Conservation (phyloP, 805 yeast species). For the Saturnispora bothae region DNA sequence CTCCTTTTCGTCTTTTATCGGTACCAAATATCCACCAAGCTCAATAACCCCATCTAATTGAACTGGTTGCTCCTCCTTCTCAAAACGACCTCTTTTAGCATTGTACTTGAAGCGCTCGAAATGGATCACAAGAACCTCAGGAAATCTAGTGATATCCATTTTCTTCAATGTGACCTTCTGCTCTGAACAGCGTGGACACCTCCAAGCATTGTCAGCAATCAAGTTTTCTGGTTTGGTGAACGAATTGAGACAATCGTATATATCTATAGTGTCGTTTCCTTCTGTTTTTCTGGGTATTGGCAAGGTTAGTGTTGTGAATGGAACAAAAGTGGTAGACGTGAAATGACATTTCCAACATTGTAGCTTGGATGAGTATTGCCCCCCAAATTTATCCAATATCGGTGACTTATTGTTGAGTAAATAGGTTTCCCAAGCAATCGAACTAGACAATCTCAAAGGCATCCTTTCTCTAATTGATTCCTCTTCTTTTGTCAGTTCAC, state of each 20-base stretch:
- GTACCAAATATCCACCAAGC: slow-evolving; percentile 53
- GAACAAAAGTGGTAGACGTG: slow-evolving; percentile 79
- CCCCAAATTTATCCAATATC: slow-evolving; percentile 76
- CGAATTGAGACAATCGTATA: slow-evolving; percentile 63
- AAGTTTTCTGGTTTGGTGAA: slow-evolving; percentile 67
- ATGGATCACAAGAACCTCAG: slow-evolving; percentile 71
- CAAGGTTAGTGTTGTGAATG: slow-evolving; percentile 68
- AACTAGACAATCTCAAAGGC: slow-evolving; percentile 71
- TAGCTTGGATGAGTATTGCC: slow-evolving; percentile 75
- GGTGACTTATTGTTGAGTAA: slow-evolving; percentile 68
- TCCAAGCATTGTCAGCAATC: slow-evolving; percentile 76
- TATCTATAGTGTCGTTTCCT: slow-evolving; percentile 15
- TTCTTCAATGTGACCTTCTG: slow-evolving; percentile 58
- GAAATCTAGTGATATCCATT: slow-evolving; percentile 65
- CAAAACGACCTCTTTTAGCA: slow-evolving; percentile 22
- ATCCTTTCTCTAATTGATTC: slow-evolving; percentile 62
- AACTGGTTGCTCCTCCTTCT: slow-evolving; percentile 56
- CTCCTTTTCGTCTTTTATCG: slow-evolving; percentile 28
- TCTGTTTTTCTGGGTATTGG: slow-evolving; percentile 51
- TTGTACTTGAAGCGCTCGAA: slow-evolving; percentile 64
- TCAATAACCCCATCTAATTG: slow-evolving; percentile 48
- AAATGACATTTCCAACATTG: slow-evolving; percentile 60
- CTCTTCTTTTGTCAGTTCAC: slow-evolving; percentile 47
- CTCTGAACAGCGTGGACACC: slow-evolving; percentile 63
- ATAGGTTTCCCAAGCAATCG: slow-evolving; percentile 89